Conservation (phyloP, 805 yeast genomes). For the Metschnikowia lachancei region DNA sequence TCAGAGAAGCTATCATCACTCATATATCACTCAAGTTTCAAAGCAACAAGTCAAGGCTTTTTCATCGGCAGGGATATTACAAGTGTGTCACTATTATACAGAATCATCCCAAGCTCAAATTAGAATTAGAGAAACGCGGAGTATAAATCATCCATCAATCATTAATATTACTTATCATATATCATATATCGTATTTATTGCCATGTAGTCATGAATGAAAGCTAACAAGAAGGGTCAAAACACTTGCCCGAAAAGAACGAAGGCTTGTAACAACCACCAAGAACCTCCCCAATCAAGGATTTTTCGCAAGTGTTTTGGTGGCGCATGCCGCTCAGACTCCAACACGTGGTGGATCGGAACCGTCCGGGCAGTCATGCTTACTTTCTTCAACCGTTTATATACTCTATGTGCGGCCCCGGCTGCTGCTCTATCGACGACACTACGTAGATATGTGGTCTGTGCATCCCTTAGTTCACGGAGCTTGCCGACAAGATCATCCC, state of each 20-base stretch:
- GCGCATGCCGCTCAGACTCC: conserved; percentile 42
- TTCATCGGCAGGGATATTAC: too few relatives aligned
- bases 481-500: conserved; percentile 32
- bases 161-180: background rate
- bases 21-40: too few relatives aligned
- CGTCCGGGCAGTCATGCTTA: conserved; percentile 49
- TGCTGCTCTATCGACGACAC: conserved; percentile 24
- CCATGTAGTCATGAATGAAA: too few relatives aligned
- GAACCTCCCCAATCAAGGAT: too few relatives aligned
- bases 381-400: conserved; percentile 42
- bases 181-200: conserved; percentile 1
- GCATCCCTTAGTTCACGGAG: conserved; percentile 25
- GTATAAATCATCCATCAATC: background rate
- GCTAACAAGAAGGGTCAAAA: too few relatives aligned
- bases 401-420: conserved; percentile 35
- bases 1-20: too few relatives aligned
- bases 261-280: too few relatives aligned
- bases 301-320: conserved; percentile 20
- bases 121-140: background rate
- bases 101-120: too few relatives aligned
- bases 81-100: too few relatives aligned
- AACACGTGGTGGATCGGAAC: conserved; percentile 45
- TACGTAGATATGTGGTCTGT: conserved; percentile 26
- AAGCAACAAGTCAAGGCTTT: too few relatives aligned
- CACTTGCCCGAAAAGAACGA: too few relatives aligned